Percentiles rank a stretch among this genome's conserved stretches.
Conservation (phyloP, 495 filamentous ascomycete genomes). For the Letharia columbiana region DNA sequence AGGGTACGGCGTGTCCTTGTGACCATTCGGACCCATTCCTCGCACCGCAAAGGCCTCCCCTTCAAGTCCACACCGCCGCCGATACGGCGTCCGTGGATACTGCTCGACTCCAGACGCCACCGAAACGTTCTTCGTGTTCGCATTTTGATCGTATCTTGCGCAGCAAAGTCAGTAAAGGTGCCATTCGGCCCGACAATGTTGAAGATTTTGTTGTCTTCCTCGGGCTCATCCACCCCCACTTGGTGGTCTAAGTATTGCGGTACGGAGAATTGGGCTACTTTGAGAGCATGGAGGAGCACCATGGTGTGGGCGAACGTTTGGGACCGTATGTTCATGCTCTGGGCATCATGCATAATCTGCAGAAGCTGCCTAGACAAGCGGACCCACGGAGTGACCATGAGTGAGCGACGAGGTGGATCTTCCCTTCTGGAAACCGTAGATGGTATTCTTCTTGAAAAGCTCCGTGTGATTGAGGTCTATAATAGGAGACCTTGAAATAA, state of each 20-base stretch:
- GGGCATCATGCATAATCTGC: not conserved
- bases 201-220: not conserved
- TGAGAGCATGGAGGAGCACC: not conserved
- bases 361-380: not conserved
- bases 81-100: conserved; percentile 5
- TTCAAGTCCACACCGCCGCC: conserved; percentile 1
- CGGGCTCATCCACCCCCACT: not conserved
- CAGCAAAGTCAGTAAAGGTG: not conserved
- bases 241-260: not conserved
- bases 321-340: not conserved
- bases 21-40: not conserved
- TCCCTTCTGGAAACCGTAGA: conserved; percentile 1
- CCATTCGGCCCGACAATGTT: not conserved
- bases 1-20: not conserved
- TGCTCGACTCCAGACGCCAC: conserved; percentile 4
- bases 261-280: not conserved
- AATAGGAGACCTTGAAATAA: not conserved
- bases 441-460: not conserved
- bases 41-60: not conserved
- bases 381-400: conserved; percentile 2
- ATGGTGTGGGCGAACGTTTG: not conserved
- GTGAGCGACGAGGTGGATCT: not conserved
- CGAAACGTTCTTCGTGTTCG: not conserved
- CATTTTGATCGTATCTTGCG: not conserved
- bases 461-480: not conserved